Conservation (phyloP, 2,329 filamentous ascomycete genomes). For the Cladosporium austrohemisphaericum region DNA sequence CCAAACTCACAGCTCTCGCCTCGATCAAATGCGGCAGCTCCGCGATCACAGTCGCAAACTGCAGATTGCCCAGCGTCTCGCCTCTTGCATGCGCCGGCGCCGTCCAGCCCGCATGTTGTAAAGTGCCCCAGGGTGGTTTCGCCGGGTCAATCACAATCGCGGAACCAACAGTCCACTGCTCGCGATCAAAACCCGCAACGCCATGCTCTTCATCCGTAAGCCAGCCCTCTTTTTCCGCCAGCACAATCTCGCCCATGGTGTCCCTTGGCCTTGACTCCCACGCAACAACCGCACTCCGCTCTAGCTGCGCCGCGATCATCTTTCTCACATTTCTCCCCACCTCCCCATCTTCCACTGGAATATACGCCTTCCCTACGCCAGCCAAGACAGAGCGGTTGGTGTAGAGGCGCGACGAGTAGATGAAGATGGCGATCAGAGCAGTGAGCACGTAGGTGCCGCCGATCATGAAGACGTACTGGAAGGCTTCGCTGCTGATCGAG, state of each 20-base stretch:
- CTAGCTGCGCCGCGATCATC: conserved; percentile 69
- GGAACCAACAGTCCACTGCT: conserved; percentile 26
- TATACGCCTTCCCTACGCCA: conserved; percentile 80
- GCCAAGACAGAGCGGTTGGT: conserved; percentile 75
- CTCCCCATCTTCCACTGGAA: conserved; percentile 82
- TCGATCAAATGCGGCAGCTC: conserved; percentile 89
- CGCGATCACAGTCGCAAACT: conserved; percentile 74
- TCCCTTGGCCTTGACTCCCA: conserved; percentile 72
- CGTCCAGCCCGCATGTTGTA: conserved; percentile 85
- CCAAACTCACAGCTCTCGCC: conserved; percentile 84
- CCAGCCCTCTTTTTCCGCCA: conserved; percentile 28
- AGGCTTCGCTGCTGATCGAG: conserved; percentile 61
- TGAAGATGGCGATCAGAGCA: conserved; percentile 63
- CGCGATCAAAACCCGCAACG: conserved; percentile 9
- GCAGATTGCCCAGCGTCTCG: conserved; percentile 71
- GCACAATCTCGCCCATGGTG: conserved; percentile 34
- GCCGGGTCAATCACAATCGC: conserved; percentile 38
- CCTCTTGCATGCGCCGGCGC: conserved; percentile 60
- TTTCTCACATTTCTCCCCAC: conserved; percentile 69
- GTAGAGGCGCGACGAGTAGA: conserved; percentile 82
- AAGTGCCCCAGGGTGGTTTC: conserved; percentile 70
- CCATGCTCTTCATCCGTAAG: conserved; percentile 21
- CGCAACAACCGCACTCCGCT: conserved; percentile 74
- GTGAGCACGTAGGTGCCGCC: conserved; percentile 72
- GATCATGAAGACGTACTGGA: conserved; percentile 81